A percentile compares a stretch with the other conserved stretches of the same genome.
Conservation (phyloP, 331 rosid genomes). For the Prunus yedoensis region DNA sequence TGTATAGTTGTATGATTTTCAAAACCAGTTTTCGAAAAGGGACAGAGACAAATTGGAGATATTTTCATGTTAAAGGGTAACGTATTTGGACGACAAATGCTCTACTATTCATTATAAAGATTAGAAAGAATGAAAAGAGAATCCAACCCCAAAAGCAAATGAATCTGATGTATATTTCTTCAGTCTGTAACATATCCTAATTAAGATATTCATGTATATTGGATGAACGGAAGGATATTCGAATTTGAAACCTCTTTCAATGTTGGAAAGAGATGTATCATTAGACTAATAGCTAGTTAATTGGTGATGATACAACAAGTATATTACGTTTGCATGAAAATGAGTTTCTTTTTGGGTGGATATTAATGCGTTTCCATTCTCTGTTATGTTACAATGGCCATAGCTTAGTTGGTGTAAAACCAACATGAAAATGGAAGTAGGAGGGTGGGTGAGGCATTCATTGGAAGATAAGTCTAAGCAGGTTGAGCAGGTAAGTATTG, state of each 20-base stretch:
- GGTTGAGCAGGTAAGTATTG: background rate
- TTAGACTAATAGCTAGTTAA: too few relatives aligned
- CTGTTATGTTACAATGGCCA: too few relatives aligned
- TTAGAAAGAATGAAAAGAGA: background rate
- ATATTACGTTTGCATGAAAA: background rate
- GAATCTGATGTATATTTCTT: background rate
- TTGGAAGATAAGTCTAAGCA: background rate
- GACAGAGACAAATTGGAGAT: background rate
- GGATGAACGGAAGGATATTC: too few relatives aligned
- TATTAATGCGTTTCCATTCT: background rate
- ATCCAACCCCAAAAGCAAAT: conserved; percentile 25
- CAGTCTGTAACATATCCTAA: too few relatives aligned
- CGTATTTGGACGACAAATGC: conserved; percentile 29
- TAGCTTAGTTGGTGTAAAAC: too few relatives aligned
- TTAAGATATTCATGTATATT: too few relatives aligned
- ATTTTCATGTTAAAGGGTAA: conserved; percentile 8
- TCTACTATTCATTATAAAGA: conserved; percentile 10
- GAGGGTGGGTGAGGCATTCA: background rate
- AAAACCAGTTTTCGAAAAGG: too few relatives aligned
- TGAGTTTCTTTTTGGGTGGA: background rate
- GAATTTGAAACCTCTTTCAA: too few relatives aligned
- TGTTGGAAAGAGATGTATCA: too few relatives aligned
- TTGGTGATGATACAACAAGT: too few relatives aligned
- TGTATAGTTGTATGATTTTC: background rate
- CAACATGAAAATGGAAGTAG: too few relatives aligned